Evolutionary conservation across 2,329 filamentous ascomycete genomes (phyloP), one percentile per base, ranked within the genome.

Genomic region (Fusarium verticillioides): DNA sequence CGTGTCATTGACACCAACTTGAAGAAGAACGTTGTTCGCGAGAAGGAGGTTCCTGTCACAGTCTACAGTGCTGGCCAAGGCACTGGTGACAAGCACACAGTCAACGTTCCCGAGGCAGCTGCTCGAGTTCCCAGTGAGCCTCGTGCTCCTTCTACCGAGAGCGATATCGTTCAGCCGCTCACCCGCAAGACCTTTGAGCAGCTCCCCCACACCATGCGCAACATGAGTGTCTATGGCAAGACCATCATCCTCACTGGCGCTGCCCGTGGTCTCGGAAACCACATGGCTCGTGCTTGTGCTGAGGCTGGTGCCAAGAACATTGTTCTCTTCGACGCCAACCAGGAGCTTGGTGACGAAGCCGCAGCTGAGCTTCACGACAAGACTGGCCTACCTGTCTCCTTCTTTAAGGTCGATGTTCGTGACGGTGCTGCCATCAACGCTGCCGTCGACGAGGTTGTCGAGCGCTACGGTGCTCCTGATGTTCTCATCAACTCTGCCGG

Each of bases 401-500:
- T 94, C 86, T 94, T 92, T 87, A 92, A 92, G 84, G 92, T 94
- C 50, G 92, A 95, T 77, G 92, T 95, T 37, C 91, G 92, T 78
- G 91, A 94, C 75, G 91, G 88, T 16, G 87, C 86, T 47, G 91
- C 90, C 73, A 92, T 95, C 81, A 88, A 91, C 76, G 89, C 91
- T 60, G 91, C 92, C 28, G 90, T 95, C 60, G 86, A 90, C 72
- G 87, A 89, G 65, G 89, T 93, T 44, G 88, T 90, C 47, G 85
- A 90, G 69, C 85, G 90, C 70, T 93, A 91, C 76, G 93, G 93
- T 60, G 85, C 88, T 16, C 89, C 93, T 18, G 91, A 95, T 78
- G 90, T 94, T 37, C 86, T 95, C n/a, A 88, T 95, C 84, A 94
- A 94, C 85, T 91, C 92, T 54, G 93, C 93, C 50, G 93, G 93